Evolutionary conservation across 2,329 filamentous ascomycete genomes (phyloP).

Genomic region (Sphaerulina musiva): DNA sequence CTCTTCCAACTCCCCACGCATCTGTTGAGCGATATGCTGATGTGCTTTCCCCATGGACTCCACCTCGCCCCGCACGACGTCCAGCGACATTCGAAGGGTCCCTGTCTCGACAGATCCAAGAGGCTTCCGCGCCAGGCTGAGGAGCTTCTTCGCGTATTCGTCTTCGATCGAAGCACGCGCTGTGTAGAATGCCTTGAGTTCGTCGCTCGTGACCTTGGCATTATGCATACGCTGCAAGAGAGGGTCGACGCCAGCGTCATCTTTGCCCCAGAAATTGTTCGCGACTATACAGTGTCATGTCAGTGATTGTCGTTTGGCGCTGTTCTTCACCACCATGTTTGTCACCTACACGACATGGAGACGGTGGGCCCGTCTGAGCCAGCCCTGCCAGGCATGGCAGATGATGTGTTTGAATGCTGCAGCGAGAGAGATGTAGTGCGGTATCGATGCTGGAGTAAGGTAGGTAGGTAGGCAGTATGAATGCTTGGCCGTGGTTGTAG

Average conservation of each 20-base stretch:
- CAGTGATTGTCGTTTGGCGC: slow-evolving; percentile 24
- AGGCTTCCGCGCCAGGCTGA: slow-evolving; percentile 78
- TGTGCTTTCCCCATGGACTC: slow-evolving; percentile 94
- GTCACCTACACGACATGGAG: slow-evolving; percentile 33
- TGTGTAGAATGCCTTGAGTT: slow-evolving; percentile 84
- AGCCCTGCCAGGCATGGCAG: slow-evolving; percentile 31
- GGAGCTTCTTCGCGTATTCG: slow-evolving; percentile 84
- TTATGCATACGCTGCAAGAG: slow-evolving; percentile 90
- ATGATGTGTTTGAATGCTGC: background rate
- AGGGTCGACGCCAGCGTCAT: slow-evolving; percentile 89
- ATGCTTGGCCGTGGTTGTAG: slow-evolving; percentile 1
- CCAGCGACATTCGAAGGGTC: slow-evolving; percentile 74
- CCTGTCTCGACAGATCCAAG: slow-evolving; percentile 83
- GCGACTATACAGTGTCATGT: slow-evolving; percentile 58
- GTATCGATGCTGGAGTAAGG: background rate
- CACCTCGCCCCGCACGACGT: slow-evolving; percentile 80
- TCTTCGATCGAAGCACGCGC: slow-evolving; percentile 92
- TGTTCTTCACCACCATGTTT: background rate
- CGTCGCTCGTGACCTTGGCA: slow-evolving; percentile 90
- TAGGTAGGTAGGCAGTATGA: background rate
- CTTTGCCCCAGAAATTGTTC: slow-evolving; percentile 99
- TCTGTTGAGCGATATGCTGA: slow-evolving; percentile 80
- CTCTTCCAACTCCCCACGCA: slow-evolving; percentile 94
- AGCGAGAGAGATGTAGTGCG: background rate
- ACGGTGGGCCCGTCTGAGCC: slow-evolving; percentile 33